Base-by-base conservation (phyloP, 1,139 yeast species). In the Yamadazyma conglobata region DNA sequence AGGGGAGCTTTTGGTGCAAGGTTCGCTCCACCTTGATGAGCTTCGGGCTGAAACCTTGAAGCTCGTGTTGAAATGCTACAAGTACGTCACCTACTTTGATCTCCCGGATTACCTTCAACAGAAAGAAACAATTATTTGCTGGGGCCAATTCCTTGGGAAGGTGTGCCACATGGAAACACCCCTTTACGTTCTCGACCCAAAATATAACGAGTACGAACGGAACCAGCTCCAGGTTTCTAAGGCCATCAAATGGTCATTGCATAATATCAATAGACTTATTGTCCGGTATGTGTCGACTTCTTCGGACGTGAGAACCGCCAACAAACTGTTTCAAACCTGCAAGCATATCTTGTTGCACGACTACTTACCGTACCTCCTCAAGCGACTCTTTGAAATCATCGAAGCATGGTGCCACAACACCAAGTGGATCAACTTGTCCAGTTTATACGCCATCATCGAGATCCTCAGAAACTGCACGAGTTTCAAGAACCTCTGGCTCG, bases 211-310 rank as follows among this genome's bases (percentile, higher is more conserved):
- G 33, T 56, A 54, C 37, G 73, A 66, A 29, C 59, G 55, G 39
- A 47, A 58, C 29, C 51, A 58, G 32, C 47, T 65, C 10, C 71
- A 68, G 43, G 49, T 65, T 25, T 56, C 72, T 20, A 89, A 87
- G 55, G 75, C 91, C 40, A 85, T 87, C 56, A 91, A 91, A 55
- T 89, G 98, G 96, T 77, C 94, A 1, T 79, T 79, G 47, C 88
- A 87, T 20, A 87, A 87, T 51, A 56, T 89, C 29, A 75, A 71
- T 47, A 73, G 95, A 42, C 55, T 88, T n/a, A 85, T 83, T 48
- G 72, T 71, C 34, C 69, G 94, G 44, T 88, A 85, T 52, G 88
- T 85, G n/a, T n/a, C n/a, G n/a, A n/a, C n/a, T n/a, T n/a, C n/a
- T n/a, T n/a, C n/a, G n/a, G n/a, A n/a, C n/a, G n/a, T n/a, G n/a